Percentiles rank a stretch among this genome's conserved stretches.
Conservation (phyloP, 176 grass and related monocot genomes). For the Miscanthus lutarioriparius region DNA sequence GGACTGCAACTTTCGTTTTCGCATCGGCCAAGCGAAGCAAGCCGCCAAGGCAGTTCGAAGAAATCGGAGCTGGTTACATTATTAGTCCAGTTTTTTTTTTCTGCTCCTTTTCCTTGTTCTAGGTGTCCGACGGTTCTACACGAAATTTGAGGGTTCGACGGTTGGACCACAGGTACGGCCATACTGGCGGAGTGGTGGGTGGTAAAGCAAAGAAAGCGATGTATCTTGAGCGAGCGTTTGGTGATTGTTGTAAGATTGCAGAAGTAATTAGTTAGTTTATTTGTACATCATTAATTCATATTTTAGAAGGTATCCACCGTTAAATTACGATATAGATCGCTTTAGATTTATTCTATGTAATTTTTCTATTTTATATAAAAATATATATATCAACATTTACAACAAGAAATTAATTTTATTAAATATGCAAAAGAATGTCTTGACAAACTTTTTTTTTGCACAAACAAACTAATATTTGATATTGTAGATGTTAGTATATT, state of each 20-base stretch:
- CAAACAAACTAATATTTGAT: too few species aligned
- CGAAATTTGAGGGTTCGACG: neutral
- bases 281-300: too few species aligned
- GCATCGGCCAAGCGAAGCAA: neutral
- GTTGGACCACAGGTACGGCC: neutral
- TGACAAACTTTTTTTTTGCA: too few species aligned
- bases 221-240: neutral
- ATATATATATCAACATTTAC: too few species aligned
- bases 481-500: too few species aligned
- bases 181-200: neutral
- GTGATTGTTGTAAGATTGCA: neutral
- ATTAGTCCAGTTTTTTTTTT: neutral
- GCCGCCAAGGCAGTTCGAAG: neutral
- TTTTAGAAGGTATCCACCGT: too few species aligned
- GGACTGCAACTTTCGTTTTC: neutral
- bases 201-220: constrained; percentile 10
- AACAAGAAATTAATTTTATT: too few species aligned
- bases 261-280: neutral
- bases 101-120: neutral
- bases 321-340: too few species aligned
- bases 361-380: too few species aligned
- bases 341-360: too few species aligned
- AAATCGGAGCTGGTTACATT: neutral
- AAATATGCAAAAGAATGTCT: too few species aligned
- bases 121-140: constrained; percentile 25